Evolutionary conservation across 2,329 filamentous ascomycete genomes (phyloP).

Genomic region (Exophiala spinifera): DNA sequence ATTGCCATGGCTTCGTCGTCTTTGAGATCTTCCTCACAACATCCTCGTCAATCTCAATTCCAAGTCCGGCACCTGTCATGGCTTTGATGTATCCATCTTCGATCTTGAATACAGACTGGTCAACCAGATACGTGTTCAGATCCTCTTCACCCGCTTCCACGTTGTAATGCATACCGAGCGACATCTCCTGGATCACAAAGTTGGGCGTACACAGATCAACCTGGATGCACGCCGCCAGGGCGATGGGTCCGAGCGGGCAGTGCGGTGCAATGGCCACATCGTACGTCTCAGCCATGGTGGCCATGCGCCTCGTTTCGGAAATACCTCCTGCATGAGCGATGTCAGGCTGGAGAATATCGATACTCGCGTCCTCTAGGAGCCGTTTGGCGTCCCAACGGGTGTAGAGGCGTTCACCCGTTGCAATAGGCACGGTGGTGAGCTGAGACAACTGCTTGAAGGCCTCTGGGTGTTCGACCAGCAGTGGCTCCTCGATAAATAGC

Average conservation of each 20-base stretch:
- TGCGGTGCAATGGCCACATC: constrained; percentile 69
- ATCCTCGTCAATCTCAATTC: constrained; percentile 70
- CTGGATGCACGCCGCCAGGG: constrained; percentile 66
- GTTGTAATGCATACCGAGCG: constrained; percentile 76
- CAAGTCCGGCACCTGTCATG: constrained; percentile 58
- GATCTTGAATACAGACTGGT: constrained; percentile 64
- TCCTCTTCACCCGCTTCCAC: constrained; percentile 59
- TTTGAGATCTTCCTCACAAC: constrained; percentile 58
- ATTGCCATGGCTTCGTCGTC: constrained; percentile 62
- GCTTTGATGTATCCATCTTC: constrained; percentile 63
- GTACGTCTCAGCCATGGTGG: constrained; percentile 66
- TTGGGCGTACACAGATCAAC: constrained; percentile 58
- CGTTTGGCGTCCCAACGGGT: constrained; percentile 68
- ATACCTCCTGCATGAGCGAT: constrained; percentile 68
- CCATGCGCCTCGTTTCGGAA: constrained; percentile 64
- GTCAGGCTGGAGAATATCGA: constrained; percentile 70
- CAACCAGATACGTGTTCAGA: constrained; percentile 63
- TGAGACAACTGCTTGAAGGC: constrained; percentile 58
- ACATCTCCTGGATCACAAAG: constrained; percentile 73
- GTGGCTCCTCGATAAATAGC: constrained; percentile 69
- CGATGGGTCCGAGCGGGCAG: constrained; percentile 68
- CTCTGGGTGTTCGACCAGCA: constrained; percentile 64
- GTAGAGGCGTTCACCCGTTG: constrained; percentile 67
- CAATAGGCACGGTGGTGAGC: constrained; percentile 61
- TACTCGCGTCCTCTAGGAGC: constrained; percentile 62